Percentiles rank a stretch among this genome's conserved stretches.
Evolutionary conservation across 192 early-diverging fungal species (phyloP).

Genomic region (Coemansia sp.): DNA sequence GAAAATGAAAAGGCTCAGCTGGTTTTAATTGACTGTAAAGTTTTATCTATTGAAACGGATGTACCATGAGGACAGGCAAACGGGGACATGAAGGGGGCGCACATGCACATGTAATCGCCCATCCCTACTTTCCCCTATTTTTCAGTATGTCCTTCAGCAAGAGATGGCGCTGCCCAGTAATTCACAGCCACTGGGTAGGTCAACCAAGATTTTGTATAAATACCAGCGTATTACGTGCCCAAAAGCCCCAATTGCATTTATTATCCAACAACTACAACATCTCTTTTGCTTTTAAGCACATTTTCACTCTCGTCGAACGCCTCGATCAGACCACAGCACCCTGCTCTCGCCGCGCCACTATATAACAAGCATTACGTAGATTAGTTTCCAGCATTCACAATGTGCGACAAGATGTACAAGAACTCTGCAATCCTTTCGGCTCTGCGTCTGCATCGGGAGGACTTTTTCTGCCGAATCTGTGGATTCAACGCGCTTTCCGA

Average conservation of each 20-base stretch:
- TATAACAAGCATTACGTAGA: neutral
- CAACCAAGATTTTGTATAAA: slow-evolving; percentile 2
- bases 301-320: neutral
- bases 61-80: neutral
- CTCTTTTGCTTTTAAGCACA: neutral
- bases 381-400: slow-evolving; percentile 5
- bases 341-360: neutral
- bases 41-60: neutral
- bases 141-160: neutral
- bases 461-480: slow-evolving; percentile 50
- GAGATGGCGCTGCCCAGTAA: neutral
- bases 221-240: neutral
- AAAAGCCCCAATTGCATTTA: neutral
- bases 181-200: neutral
- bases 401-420: slow-evolving; percentile 27
- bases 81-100: neutral
- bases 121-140: slow-evolving; percentile 9
- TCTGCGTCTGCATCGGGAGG: slow-evolving; percentile 34
- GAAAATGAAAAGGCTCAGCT: slow-evolving; percentile 2
- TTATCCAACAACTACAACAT: neutral
- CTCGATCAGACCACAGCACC: neutral
- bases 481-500: slow-evolving; percentile 47
- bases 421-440: slow-evolving; percentile 8
- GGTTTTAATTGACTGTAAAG: neutral
- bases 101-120: slow-evolving; percentile 15